phyloP scores from a whole-genome alignment of 768 basidiomycete genomes.

The Tremella fuciformis region DNA sequence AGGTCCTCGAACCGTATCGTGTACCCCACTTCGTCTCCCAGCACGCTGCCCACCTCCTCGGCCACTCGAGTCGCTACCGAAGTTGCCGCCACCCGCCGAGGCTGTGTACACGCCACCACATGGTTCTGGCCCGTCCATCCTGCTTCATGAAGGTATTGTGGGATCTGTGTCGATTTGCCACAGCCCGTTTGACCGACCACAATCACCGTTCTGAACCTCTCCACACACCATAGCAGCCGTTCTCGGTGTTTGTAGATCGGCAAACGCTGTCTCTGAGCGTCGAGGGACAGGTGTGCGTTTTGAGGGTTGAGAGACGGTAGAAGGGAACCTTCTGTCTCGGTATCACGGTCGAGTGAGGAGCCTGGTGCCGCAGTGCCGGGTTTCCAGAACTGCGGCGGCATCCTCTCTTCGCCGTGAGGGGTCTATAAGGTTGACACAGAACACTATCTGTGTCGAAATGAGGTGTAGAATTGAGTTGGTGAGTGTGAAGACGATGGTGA shows the following conservation, averaged over 20 bases:
- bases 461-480: too few relatives aligned
- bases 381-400: conserved; percentile 50
- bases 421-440: not conserved
- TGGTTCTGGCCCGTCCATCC: conserved; percentile 84
- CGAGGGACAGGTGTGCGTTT: conserved; percentile 60
- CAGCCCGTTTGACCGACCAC: conserved; percentile 90
- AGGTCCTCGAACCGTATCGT: conserved; percentile 96
- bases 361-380: conserved; percentile 52
- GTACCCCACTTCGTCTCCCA: conserved; percentile 81
- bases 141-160: conserved; percentile 88
- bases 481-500: too few relatives aligned
- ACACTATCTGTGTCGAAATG: too few relatives aligned
- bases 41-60: conserved; percentile 77
- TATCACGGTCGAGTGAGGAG: conserved; percentile 70
- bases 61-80: conserved; percentile 89
- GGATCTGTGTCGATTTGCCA: conserved; percentile 98
- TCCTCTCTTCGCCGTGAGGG: conserved; percentile 5
- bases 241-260: conserved; percentile 92
- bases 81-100: conserved; percentile 88
- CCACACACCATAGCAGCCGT: conserved; percentile 75
- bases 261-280: conserved; percentile 72
- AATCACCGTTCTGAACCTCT: conserved; percentile 77
- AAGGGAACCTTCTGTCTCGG: conserved; percentile 70
- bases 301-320: conserved; percentile 64
- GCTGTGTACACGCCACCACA: conserved; percentile 89